A percentile compares a stretch with the other conserved stretches of the same genome.
Conservation (phyloP, 2,329 filamentous ascomycete genomes). For the Fusarium citri region DNA sequence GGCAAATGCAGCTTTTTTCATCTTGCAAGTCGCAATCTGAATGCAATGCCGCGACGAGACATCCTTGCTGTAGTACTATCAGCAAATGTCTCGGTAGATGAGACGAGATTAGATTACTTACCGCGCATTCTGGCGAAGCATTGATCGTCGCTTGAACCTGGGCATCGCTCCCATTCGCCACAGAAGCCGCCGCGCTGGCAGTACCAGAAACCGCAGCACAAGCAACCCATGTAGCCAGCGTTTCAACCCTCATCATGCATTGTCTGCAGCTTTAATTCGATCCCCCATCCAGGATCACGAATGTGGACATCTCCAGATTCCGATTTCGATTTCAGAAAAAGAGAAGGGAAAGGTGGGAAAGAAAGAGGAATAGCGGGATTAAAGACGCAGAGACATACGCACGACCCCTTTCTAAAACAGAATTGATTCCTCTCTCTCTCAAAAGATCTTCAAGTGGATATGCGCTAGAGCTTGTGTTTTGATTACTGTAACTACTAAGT, state of each 20-base stretch:
- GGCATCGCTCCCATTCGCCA: not conserved
- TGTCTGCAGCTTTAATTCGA: not conserved
- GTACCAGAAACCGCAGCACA: not conserved
- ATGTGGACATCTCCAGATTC: not conserved
- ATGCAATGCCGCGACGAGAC: not conserved
- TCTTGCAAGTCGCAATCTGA: not conserved
- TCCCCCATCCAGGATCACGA: not conserved
- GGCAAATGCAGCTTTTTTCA: conserved; percentile 1
- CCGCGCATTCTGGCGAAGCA: not conserved
- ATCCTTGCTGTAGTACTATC: not conserved
- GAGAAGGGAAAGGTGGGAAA: not conserved
- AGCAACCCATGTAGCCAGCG: not conserved
- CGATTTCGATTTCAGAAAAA: not conserved
- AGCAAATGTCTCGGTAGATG: not conserved
- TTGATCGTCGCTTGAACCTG: not conserved
- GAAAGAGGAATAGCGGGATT: not conserved
- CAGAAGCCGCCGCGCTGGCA: not conserved
- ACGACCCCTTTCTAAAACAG: conserved; percentile 3
- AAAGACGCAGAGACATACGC: not conserved
- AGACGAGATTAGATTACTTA: not conserved
- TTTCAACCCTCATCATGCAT: conserved; percentile 1
- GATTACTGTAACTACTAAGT: not conserved
- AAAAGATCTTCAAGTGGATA: not conserved
- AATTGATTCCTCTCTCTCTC: not conserved
- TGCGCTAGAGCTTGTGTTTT: not conserved